Base-by-base conservation (phyloP, 106 monocot species). In the Triglochin maritima region DNA sequence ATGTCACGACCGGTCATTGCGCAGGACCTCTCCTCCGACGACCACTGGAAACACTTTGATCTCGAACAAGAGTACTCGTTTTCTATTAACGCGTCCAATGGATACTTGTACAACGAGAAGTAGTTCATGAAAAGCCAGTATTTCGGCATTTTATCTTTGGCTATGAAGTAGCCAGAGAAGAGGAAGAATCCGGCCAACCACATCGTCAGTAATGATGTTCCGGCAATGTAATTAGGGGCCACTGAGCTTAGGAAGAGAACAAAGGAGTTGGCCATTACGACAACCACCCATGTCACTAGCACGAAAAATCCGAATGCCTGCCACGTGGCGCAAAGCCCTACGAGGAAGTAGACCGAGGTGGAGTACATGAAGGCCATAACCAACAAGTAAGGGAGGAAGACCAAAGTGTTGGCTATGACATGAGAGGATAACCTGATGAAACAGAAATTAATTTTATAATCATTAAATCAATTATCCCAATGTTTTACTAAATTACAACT, bases 61-160 rank as follows among this genome's bases (percentile, higher is more conserved):
- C 76, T 70, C 7, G 76, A 76, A 68, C 96, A 96, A n/a, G 67
- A 69, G 74, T 88, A 96, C 73, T 96, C 96, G 68, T 96, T 96
- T 29, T 81, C 79, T 48, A 91, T 80, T 74, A 96, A 56, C 7
- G 91, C 96, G 66, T 96, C 96, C 3, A 96, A 78, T 12, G 80
- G 86, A 71, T 91, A 88, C 70, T 88, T 91, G 69, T 91, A 96
- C 17, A 91, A 81, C 9, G 88, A 88, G 54, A 91, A 41, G 76
- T 96, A 96, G 64, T 88, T 90, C 85, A 84, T 79, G 79, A 88
- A 88, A 48, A 91, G 16, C 96, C 96, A 96, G 69, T 82, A 91
- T 50, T 47, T 56, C 46, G 96, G 91, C 90, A 88, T 88, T 64
- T 77, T 88, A 60, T 87, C 87, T 71, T 77, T 85, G 46, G 82